Evolutionary conservation across 768 basidiomycete genomes (phyloP).

Genomic region (Tulasnella calospora): DNA sequence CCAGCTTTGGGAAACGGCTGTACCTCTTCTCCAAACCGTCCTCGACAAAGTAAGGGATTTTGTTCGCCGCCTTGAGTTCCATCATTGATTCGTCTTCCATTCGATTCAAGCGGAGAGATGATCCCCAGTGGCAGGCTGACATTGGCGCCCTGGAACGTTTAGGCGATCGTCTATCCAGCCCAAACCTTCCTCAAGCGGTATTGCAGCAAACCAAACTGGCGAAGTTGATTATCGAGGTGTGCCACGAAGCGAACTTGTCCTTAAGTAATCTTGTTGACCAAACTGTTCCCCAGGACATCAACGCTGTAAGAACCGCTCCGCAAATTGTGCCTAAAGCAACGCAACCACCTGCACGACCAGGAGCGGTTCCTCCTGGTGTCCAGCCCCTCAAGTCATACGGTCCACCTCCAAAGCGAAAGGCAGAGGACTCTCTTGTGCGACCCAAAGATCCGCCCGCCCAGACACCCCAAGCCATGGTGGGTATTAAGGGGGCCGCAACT

Average conservation of each 20-base stretch:
- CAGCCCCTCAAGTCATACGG: background rate
- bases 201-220: background rate
- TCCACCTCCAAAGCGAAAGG: background rate
- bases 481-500: constrained; percentile 11
- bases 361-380: background rate
- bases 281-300: background rate
- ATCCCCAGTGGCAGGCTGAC: constrained; percentile 12
- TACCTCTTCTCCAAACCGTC: constrained; percentile 8
- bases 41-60: background rate
- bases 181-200: constrained; percentile 1
- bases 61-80: background rate
- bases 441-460: background rate
- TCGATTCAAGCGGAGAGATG: constrained; percentile 1
- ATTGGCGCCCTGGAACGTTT: background rate
- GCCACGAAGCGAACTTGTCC: background rate
- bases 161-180: constrained; percentile 8
- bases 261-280: background rate
- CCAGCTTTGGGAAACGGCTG: constrained; percentile 21
- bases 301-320: background rate
- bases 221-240: background rate
- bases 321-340: background rate
- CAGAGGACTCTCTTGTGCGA: background rate
- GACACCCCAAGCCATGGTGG: background rate
- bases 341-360: background rate
- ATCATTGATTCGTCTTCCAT: constrained; percentile 1